Evolutionary conservation across 768 basidiomycete genomes (phyloP), one percentile per base, ranked within the genome.

Genomic region (Termitomyces sp.): DNA sequence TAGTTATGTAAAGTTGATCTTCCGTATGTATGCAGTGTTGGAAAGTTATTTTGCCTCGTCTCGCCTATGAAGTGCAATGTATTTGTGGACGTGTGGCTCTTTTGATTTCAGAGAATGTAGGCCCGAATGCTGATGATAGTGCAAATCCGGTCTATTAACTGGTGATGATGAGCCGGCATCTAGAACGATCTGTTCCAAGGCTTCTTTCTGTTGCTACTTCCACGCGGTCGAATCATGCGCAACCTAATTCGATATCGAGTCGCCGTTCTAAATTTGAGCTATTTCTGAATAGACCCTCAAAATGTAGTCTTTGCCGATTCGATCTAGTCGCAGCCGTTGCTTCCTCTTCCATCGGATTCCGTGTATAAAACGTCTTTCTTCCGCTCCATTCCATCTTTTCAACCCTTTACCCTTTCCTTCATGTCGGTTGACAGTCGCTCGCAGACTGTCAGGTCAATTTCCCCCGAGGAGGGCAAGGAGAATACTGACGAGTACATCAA

Each of bases 371-470:
- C 41, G 44, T 28, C 14, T 6, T 11, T 20, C 3, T n/a, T 18
- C 45, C 33, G 33, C 32, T 22, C 14, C 41, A 46, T 46, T 52
- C 41, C 3, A 46, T 35, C 44, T 5, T 10, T 40, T 24, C 16
- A 54, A 22, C 28, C 40, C 44, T 40, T 1, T 7, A 9, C 35
- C 28, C 16, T 35, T 41, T 40, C 26, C 28, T 47, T 35, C 48
- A 59, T 60, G 61, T 54, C 61, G 9, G 46, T 51, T 6, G 55
- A 54, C 47, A 46, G 58, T 41, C 45, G 28, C 32, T 62, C 55
- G 32, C 46, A 52, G 32, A 59, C 58, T 38, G 11, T 53, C 26
- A 54, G 30, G 28, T 43, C 49, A 18, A 44, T 20, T 5, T 54
- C 43, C 38, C 44, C 43, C 28, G 40, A 10, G 41, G 28, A 43